phyloP scores from a whole-genome alignment of 1,284 basidiomycete genomes.

The Ceratobasidium theobromae region DNA sequence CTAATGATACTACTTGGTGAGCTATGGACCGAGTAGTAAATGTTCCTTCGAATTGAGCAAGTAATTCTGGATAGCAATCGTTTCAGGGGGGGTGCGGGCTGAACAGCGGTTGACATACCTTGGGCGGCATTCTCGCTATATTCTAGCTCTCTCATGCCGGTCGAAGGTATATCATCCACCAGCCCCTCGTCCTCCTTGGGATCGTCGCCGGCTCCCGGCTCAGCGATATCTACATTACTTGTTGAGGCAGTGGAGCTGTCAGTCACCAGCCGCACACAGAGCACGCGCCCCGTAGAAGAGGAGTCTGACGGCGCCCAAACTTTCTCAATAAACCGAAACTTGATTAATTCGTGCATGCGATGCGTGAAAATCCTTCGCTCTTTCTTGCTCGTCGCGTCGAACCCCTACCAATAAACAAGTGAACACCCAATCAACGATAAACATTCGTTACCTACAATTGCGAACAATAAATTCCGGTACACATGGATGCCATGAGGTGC shows the following conservation, averaged over 20 bases:
- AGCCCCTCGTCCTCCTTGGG: neutral
- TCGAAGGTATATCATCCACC: neutral
- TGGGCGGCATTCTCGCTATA: too few species aligned
- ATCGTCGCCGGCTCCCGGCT: neutral
- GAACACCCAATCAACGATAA: neutral
- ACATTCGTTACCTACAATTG: conserved; percentile 56
- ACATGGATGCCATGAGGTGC: conserved; percentile 67
- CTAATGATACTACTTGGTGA: conserved; percentile 68
- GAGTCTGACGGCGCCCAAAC: conserved; percentile 46
- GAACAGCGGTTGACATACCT: too few species aligned
- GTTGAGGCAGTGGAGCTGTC: neutral
- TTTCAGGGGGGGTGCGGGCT: neutral
- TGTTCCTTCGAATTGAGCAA: neutral
- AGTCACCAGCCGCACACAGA: conserved; percentile 36
- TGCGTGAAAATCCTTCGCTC: conserved; percentile 76
- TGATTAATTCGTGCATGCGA: conserved; percentile 66
- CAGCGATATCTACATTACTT: neutral
- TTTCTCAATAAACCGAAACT: conserved; percentile 69
- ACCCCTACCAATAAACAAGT: neutral
- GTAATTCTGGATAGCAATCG: neutral
- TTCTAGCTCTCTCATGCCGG: neutral
- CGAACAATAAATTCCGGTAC: conserved; percentile 66
- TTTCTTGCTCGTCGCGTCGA: conserved; percentile 61
- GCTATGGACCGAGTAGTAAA: conserved; percentile 8
- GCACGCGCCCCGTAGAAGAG: conserved; percentile 4